Evolutionary conservation across 2,329 filamentous ascomycete genomes (phyloP), one percentile per base, ranked within the genome.

Genomic region (Hymenoscyphus repandus): DNA sequence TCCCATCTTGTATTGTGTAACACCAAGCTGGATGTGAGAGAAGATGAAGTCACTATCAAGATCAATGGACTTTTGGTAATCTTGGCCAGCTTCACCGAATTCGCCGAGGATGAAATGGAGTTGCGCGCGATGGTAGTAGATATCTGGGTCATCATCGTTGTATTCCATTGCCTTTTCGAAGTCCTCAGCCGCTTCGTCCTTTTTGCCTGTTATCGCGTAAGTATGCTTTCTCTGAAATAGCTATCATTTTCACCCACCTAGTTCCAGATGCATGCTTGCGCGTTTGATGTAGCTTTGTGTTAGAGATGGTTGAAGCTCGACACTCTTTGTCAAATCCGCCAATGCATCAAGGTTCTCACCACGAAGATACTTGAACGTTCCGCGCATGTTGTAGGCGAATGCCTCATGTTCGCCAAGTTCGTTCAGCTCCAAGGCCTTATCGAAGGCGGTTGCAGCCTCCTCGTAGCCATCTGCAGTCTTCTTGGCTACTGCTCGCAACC

Each of bases 1-100:
- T 61, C 93, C 93, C 87, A 97, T 95, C 84, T 99, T 99, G 78
- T 99, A 99, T 73, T 99, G 93, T 45, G 93, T 99, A 47, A 99
- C 93, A 69, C 93, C 93, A 39, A 99, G 88, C 72, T 99, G 93
- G 65, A 99, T 99, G 74, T 99, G 93, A 6, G 92, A 97, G 80
- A 96, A 99, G 74, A 99, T 99, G 72, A 99, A 99, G 61, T 89
- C 85, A 62, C 83, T 81, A 75, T 99, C 93, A 30, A 99, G 80
- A 64, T 99, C 93, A 65, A 99, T 99, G 2, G 93, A 97, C 74
- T 95, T 96, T 70, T 99, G 93, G 75, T 99, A 99, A 74, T 99
- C 93, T 75, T 95, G 96, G 53, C 93, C 91, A 4, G 93, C 93
- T 61, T 95, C 89, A 50, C 86, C 83, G 62, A 95, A 95, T 68